Evolutionary conservation across 768 basidiomycete genomes (phyloP).

Genomic region (Termitomyces sp.): DNA sequence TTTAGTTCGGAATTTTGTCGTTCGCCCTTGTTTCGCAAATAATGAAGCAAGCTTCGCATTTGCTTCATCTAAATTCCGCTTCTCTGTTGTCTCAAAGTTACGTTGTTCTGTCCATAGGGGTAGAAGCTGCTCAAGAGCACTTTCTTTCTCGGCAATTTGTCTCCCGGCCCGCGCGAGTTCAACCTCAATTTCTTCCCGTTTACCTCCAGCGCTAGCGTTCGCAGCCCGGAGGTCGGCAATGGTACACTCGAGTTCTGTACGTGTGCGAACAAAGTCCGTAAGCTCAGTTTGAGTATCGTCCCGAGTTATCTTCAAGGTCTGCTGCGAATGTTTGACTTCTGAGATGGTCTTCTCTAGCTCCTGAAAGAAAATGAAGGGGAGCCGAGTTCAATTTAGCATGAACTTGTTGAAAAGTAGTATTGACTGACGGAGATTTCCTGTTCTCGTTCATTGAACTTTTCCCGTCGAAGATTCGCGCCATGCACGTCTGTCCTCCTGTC

Average conservation of each 20-base stretch:
- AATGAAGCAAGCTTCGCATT: constrained; percentile 66
- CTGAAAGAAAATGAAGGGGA: constrained; percentile 29
- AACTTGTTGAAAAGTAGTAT: neutral
- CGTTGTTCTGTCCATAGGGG: constrained; percentile 68
- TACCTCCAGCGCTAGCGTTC: constrained; percentile 56
- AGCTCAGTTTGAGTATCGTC: constrained; percentile 79
- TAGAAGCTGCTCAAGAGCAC: constrained; percentile 50
- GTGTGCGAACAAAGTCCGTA: constrained; percentile 76
- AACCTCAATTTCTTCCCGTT: constrained; percentile 52
- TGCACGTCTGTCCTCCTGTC: constrained; percentile 82
- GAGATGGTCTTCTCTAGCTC: constrained; percentile 69
- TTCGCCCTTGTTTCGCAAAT: constrained; percentile 87
- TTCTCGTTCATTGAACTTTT: constrained; percentile 79
- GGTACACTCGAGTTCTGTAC: constrained; percentile 82
- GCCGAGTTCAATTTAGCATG: neutral
- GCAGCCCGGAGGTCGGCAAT: constrained; percentile 72
- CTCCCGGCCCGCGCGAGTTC: constrained; percentile 59
- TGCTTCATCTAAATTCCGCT: constrained; percentile 67
- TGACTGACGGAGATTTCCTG: constrained; percentile 72
- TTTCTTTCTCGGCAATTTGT: constrained; percentile 61
- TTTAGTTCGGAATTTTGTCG: constrained; percentile 78
- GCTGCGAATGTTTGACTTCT: constrained; percentile 60
- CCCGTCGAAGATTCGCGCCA: constrained; percentile 72
- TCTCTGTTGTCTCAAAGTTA: constrained; percentile 44
- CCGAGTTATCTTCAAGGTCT: constrained; percentile 64